Evolutionary conservation across 805 yeast species (phyloP), one percentile per base, ranked within the genome.

Genomic region (Candida dajiaensis): DNA sequence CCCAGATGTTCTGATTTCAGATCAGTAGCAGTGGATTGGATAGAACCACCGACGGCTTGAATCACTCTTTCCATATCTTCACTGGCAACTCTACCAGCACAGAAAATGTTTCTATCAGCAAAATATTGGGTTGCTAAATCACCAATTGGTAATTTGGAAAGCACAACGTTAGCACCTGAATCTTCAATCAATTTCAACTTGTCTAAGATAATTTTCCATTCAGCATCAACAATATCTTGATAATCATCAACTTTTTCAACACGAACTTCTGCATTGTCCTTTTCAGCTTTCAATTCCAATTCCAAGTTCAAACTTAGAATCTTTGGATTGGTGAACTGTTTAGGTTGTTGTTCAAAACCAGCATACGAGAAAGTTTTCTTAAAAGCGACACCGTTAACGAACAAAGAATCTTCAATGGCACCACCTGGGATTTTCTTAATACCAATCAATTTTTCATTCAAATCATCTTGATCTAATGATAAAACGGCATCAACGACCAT

Each of bases 291-390:
- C 63, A 94, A 79, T 71, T 94, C 99, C 56, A 94, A 76, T 66
- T 94, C 99, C 37, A 94, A 90, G 62, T 94, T 94, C 61, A 94
- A 74, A 57, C 83, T 79, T 47, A 94, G 71, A 52, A 94, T 80
- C 66, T 83, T 87, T 41, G 99, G 97, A 65, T 87, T 73, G 18
- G 59, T 58, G 64, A 94, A 89, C 44, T 65, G 68, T 68, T 94
- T 94, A 43, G 99, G 99, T 69, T 94, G 99, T 72, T 94, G 99
- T 69, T 94, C 99, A 65, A 94, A 94, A 3, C 99, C 99, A 41
- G 99, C 99, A 60, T 94, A 94, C 22, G 97, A 85, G 61, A 94
- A 94, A 0, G 99, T 90, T 72, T 94, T 94, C 63, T 94, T 89
- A 70, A 94, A 94, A 3, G 97, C 99, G 50, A 94, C 98, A 63